Evolutionary conservation across 1,139 yeast genomes (phyloP).

Genomic region (Pichia sp.): DNA sequence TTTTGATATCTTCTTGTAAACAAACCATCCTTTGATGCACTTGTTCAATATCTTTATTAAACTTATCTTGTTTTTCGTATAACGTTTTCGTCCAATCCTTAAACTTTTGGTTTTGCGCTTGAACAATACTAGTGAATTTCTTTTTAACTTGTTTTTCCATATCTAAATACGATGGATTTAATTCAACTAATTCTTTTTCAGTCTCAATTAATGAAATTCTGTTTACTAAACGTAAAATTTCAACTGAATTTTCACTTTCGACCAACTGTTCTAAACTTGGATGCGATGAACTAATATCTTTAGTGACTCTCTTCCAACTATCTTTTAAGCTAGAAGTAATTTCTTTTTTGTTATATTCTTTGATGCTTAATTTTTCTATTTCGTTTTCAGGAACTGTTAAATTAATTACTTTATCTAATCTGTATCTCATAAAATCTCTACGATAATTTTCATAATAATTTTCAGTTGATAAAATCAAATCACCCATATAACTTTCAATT

Average conservation of each 20-base stretch:
- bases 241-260: conserved; percentile 24
- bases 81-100: conserved; percentile 61
- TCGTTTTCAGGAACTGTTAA: conserved; percentile 19
- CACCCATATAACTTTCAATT: conserved; percentile 50
- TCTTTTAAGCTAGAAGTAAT: conserved; percentile 24
- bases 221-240: conserved; percentile 35
- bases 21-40: conserved; percentile 34
- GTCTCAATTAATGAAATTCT: conserved; percentile 33
- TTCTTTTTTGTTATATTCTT: conserved; percentile 18
- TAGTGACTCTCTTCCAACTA: conserved; percentile 24
- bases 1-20: conserved; percentile 36
- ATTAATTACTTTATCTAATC: conserved; percentile 33
- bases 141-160: conserved; percentile 41
- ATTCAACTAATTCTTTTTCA: conserved; percentile 37
- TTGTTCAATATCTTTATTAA: conserved; percentile 50
- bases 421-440: conserved; percentile 35
- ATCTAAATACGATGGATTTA: conserved; percentile 44
- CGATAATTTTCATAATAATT: conserved; percentile 51
- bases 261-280: conserved; percentile 28
- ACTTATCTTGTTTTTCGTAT: conserved; percentile 46
- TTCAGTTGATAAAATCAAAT: conserved; percentile 52
- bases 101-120: conserved; percentile 53
- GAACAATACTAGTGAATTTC: conserved; percentile 43
- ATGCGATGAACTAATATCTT: conserved; percentile 22
- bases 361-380: conserved; percentile 17